These are phyloP conservation scores for Camillea tinctor DNA, from an alignment of 2,329 filamentous ascomycete genomes.

Conservation along the genomic window DNA sequence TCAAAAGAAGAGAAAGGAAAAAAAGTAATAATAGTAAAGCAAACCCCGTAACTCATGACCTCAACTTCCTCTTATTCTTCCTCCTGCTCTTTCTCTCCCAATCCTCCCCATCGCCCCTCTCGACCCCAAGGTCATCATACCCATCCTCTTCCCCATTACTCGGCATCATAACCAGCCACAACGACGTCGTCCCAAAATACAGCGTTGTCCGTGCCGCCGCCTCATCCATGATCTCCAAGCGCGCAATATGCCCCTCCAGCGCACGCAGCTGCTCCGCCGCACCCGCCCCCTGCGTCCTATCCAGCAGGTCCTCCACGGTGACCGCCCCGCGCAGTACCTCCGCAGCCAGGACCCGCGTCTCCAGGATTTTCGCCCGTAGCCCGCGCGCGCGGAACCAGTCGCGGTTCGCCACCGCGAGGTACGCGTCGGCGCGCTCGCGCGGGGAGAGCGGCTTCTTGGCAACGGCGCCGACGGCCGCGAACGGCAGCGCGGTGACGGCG, in stretches of 20 bases:
- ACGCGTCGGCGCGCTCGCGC: constrained; percentile 40
- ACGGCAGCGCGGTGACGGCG: constrained; percentile 36
- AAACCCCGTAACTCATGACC: neutral
- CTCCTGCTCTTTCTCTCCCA: neutral
- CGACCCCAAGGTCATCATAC: neutral
- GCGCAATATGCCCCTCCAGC: constrained; percentile 25
- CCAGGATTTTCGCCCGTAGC: constrained; percentile 37
- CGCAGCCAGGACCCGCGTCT: constrained; percentile 18
- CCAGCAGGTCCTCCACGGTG: constrained; percentile 39
- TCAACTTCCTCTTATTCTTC: neutral
- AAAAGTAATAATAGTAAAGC: neutral
- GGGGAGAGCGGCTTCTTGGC: constrained; percentile 40
- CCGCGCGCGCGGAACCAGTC: constrained; percentile 43
- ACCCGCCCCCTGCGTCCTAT: constrained; percentile 31
- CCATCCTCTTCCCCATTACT: constrained; percentile 1
- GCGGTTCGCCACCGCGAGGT: constrained; percentile 41
- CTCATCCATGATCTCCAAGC: constrained; percentile 21
- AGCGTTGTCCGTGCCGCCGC: constrained; percentile 14
- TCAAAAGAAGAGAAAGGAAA: too few species aligned
- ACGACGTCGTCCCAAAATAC: constrained; percentile 23
- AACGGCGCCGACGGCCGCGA: constrained; percentile 33
- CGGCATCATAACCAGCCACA: constrained; percentile 37
- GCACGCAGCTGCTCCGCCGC: constrained; percentile 13
- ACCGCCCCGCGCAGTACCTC: constrained; percentile 19
- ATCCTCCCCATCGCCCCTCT: constrained; percentile 1